Evolutionary conservation across 306 rosid genomes (phyloP).

Genomic region (Rosa rugosa): DNA sequence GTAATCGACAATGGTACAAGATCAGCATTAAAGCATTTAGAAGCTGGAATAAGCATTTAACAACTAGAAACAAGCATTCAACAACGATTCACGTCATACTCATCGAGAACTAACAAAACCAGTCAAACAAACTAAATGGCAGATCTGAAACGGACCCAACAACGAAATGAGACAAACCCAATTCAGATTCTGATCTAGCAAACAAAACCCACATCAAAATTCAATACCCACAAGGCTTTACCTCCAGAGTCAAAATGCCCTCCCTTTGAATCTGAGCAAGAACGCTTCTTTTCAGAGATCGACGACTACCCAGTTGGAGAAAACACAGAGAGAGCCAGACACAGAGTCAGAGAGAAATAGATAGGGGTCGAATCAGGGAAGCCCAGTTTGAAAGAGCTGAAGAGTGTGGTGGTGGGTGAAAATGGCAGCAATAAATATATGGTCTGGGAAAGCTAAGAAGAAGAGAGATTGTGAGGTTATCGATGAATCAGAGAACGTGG

Average conservation of each 20-base stretch:
- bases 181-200: conserved; percentile 6
- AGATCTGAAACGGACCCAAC: conserved; percentile 10
- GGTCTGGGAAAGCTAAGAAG: conserved; percentile 15
- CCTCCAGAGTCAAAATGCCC: conserved; percentile 6
- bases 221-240: neutral
- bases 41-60: neutral
- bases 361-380: conserved; percentile 1
- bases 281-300: conserved; percentile 3
- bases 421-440: conserved; percentile 13
- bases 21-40: neutral
- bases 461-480: conserved; percentile 3
- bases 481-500: conserved; percentile 25
- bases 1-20: neutral
- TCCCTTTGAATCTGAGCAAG: neutral
- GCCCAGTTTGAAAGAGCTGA: neutral
- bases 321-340: neutral
- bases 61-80: neutral
- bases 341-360: neutral
- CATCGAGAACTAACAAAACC: neutral
- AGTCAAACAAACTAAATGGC: neutral
- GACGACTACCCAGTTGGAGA: neutral
- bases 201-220: conserved; percentile 10
- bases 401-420: neutral
- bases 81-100: conserved; percentile 1
- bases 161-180: conserved; percentile 10